Percentiles rank a stretch among this genome's conserved stretches.
Conservation (phyloP, 306 rosid species). For the Abrus pulchellus region DNA sequence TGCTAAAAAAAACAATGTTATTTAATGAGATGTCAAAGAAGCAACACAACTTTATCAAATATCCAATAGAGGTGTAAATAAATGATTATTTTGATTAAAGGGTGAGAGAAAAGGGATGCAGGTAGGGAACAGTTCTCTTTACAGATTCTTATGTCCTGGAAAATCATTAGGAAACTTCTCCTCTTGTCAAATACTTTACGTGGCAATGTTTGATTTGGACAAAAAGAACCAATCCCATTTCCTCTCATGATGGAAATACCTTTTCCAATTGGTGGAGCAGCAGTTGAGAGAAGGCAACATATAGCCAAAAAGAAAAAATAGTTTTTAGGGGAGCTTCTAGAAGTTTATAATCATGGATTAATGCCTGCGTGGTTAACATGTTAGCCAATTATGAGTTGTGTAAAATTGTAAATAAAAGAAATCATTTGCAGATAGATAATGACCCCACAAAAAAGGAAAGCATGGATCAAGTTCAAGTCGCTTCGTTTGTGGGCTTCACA, state of each 20-base stretch:
- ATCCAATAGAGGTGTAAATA: not conserved
- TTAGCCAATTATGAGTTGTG: not conserved
- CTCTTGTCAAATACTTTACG: conserved; percentile 40
- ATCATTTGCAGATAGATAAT: not conserved
- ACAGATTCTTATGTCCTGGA: conserved; percentile 5
- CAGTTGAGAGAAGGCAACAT: not conserved
- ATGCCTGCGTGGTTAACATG: conserved; percentile 1
- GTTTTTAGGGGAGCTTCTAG: not conserved
- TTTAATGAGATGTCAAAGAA: too few relatives aligned
- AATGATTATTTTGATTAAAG: not conserved
- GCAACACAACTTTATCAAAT: not conserved
- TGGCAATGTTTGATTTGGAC: conserved; percentile 42
- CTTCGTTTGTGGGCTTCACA: not conserved
- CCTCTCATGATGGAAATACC: conserved; percentile 13
- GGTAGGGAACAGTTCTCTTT: not conserved
- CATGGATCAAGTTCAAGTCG: not conserved
- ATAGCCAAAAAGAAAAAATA: not conserved
- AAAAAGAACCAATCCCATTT: conserved; percentile 12
- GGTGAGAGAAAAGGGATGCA: not conserved
- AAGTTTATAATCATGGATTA: not conserved
- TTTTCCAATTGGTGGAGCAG: conserved; percentile 7
- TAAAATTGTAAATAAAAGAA: not conserved
- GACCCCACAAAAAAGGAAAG: not conserved
- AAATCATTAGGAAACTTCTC: conserved; percentile 41
- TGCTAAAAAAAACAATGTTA: too few relatives aligned